These are phyloP conservation scores for Triticum dicoccoides DNA, from an alignment of 176 grass and related monocot genomes.

Conservation along the genomic window DNA sequence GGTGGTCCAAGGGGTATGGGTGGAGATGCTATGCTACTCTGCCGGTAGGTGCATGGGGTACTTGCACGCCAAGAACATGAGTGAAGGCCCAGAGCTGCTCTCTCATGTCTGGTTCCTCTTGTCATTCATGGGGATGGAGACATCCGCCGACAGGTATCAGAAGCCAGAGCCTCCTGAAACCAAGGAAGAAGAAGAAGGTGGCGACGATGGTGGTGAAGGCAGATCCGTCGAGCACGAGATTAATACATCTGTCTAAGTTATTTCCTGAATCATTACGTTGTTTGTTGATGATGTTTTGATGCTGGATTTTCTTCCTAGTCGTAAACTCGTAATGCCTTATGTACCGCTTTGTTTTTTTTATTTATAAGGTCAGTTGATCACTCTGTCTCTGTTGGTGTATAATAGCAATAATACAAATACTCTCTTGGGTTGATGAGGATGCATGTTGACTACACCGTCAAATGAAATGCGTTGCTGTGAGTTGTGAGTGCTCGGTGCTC, in stretches of 20 bases:
- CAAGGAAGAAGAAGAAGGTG: neutral
- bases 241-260: neutral
- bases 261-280: neutral
- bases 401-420: too few species aligned
- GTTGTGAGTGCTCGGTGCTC: too few species aligned
- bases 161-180: neutral
- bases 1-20: neutral
- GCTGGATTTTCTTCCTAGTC: neutral
- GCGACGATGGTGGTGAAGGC: neutral
- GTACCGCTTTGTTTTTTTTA: too few species aligned
- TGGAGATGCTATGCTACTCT: neutral
- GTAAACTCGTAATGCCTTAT: too few species aligned
- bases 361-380: too few species aligned
- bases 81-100: neutral
- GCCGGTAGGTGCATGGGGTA: neutral
- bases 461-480: too few species aligned
- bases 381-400: too few species aligned
- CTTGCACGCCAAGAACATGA: neutral
- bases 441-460: too few species aligned
- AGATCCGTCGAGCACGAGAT: neutral
- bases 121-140: neutral
- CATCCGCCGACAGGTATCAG: neutral
- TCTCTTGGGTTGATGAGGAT: too few species aligned
- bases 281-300: neutral
- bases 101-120: neutral